Conservation (phyloP, 2,329 filamentous ascomycete species). For the Diaporthe capsici region DNA sequence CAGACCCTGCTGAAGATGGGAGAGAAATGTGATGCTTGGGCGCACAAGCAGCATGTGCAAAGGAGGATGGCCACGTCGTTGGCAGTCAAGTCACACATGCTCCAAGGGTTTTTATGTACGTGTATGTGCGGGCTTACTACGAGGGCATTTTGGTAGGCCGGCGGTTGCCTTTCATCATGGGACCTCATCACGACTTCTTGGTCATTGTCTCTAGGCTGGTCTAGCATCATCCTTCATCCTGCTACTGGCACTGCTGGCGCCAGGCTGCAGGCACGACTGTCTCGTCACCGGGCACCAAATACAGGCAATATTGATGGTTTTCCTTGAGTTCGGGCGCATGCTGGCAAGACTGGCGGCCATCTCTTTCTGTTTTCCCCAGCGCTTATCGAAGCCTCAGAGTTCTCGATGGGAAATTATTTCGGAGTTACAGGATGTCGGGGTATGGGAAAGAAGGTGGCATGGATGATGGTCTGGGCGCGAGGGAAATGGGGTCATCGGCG, state of each 20-base stretch:
- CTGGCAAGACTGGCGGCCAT: neutral
- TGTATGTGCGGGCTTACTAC: neutral
- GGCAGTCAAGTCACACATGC: neutral
- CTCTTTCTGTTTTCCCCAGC: neutral
- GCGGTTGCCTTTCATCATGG: too few species aligned
- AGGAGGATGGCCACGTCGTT: too few species aligned
- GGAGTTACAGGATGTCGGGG: conserved; percentile 14
- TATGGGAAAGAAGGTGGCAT: neutral
- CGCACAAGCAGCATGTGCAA: neutral
- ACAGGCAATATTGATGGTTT: neutral
- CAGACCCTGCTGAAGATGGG: neutral
- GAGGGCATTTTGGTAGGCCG: neutral
- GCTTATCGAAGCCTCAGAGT: neutral
- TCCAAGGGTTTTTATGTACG: neutral
- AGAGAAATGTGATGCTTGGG: neutral
- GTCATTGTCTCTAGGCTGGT: neutral
- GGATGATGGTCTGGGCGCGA: neutral
- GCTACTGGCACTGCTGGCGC: neutral
- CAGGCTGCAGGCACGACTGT: neutral
- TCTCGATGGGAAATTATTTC: neutral
- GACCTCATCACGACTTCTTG: neutral
- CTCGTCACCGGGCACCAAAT: neutral
- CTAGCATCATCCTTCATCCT: neutral
- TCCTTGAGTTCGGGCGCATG: neutral
- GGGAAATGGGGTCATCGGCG: neutral